Evolutionary conservation across 305 asterid genomes (phyloP).

Genomic region (Fraxinus angustifolia): DNA sequence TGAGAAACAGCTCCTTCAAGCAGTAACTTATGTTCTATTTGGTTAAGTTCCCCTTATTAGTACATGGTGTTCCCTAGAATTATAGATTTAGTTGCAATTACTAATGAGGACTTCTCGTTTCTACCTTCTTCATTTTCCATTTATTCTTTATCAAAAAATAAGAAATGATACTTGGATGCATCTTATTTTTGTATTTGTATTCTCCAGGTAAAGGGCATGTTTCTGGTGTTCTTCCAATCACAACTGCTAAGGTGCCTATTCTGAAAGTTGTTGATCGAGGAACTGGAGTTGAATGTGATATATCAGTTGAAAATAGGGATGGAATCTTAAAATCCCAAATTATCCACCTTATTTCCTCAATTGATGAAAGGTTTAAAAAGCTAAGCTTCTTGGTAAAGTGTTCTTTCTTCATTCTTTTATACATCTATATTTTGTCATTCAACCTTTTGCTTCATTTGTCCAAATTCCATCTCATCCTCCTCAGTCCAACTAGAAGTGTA

Average conservation of each 20-base stretch:
- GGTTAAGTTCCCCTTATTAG: background rate
- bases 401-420: slow-evolving; percentile 17
- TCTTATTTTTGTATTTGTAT: slow-evolving; percentile 38
- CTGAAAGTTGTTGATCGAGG: slow-evolving; percentile 88
- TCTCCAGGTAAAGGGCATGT: slow-evolving; percentile 72
- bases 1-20: background rate
- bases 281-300: slow-evolving; percentile 93
- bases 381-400: slow-evolving; percentile 83
- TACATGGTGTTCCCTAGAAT: slow-evolving; percentile 3
- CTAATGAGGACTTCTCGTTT: background rate
- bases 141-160: background rate
- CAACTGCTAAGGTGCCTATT: slow-evolving; percentile 85
- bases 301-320: slow-evolving; percentile 88
- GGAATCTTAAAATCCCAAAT: slow-evolving; percentile 76
- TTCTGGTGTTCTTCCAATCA: slow-evolving; percentile 68
- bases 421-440: slow-evolving; percentile 1
- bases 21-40: slow-evolving; percentile 6
- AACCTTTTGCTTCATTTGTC: slow-evolving; percentile 4
- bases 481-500: background rate
- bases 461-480: slow-evolving; percentile 10
- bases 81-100: background rate
- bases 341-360: slow-evolving; percentile 61
- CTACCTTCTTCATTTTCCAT: background rate
- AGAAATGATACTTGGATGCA: slow-evolving; percentile 22
- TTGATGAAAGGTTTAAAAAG: slow-evolving; percentile 83